Evolutionary conservation across 768 basidiomycete species (phyloP).

Genomic region (Leccinellum rugosiceps): DNA sequence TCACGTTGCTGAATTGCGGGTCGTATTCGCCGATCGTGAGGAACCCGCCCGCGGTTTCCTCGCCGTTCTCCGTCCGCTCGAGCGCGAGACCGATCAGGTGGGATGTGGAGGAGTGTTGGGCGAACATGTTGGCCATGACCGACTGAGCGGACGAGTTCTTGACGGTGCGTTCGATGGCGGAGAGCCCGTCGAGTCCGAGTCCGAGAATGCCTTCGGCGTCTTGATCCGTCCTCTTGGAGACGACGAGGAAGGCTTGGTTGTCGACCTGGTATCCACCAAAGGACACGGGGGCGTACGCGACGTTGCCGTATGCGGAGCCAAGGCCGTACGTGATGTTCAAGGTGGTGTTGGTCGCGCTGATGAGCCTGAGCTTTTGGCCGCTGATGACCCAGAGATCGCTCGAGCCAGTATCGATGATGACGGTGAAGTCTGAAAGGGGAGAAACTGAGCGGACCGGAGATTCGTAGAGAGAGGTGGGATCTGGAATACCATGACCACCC

Average conservation of each 20-base stretch:
- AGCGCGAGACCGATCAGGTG: slow-evolving; percentile 44
- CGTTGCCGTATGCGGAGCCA: slow-evolving; percentile 36
- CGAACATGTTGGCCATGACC: slow-evolving; percentile 40
- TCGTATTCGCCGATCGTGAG: slow-evolving; percentile 45
- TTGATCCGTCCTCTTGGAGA: slow-evolving; percentile 13
- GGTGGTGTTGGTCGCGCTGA: slow-evolving; percentile 29
- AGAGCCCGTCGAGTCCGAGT: slow-evolving; percentile 26
- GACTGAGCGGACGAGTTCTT: slow-evolving; percentile 23
- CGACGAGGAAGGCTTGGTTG: slow-evolving; percentile 27
- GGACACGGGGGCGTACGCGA: slow-evolving; percentile 34
- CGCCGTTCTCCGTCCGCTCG: slow-evolving; percentile 38
- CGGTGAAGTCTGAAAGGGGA: slow-evolving; percentile 23
- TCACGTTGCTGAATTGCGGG: slow-evolving; percentile 30
- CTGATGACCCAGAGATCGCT: slow-evolving; percentile 29
- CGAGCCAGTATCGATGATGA: slow-evolving; percentile 29
- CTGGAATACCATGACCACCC: slow-evolving; percentile 27
- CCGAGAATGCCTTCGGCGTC: slow-evolving; percentile 25
- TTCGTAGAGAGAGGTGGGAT: not conserved
- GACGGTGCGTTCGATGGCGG: slow-evolving; percentile 15
- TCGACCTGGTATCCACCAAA: slow-evolving; percentile 34
- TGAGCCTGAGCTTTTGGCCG: slow-evolving; percentile 23
- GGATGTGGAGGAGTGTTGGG: slow-evolving; percentile 31
- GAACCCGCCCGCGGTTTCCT: slow-evolving; percentile 39
- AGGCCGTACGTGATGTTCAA: slow-evolving; percentile 36
- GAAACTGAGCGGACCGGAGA: not conserved